Conservation (phyloP, 2,329 filamentous ascomycete species). For the Magnaporthiopsis incrustans region DNA sequence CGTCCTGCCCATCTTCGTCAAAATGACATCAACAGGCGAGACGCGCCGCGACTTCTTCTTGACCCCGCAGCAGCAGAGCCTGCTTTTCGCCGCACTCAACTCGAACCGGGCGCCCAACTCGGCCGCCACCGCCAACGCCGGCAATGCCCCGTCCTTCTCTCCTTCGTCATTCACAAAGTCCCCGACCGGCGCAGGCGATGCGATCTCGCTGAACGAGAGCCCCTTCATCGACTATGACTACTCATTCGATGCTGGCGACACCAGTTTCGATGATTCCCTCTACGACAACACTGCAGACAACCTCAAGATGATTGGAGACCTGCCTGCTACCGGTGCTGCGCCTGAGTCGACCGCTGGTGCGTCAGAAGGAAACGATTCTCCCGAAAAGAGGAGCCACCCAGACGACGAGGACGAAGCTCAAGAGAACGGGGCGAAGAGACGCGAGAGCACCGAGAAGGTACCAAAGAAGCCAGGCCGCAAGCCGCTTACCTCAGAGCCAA, state of each 20-base stretch:
- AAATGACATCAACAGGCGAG: slow-evolving; percentile 44
- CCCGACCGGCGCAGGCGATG: slow-evolving; percentile 35
- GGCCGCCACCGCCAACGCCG: slow-evolving; percentile 20
- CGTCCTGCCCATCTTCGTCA: slow-evolving; percentile 12
- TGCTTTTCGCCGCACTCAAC: slow-evolving; percentile 68
- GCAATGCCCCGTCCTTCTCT: slow-evolving; percentile 31
- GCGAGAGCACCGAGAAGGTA: slow-evolving; percentile 75
- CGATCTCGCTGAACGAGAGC: slow-evolving; percentile 58
- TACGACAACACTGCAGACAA: slow-evolving; percentile 35
- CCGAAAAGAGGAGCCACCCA: slow-evolving; percentile 66
- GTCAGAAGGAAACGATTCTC: slow-evolving; percentile 45
- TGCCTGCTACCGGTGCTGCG: slow-evolving; percentile 46
- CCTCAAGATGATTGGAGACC: slow-evolving; percentile 66
- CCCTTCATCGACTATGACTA: slow-evolving; percentile 79
- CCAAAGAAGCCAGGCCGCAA: slow-evolving; percentile 96
- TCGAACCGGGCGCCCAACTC: slow-evolving; percentile 49
- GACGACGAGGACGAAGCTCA: slow-evolving; percentile 62
- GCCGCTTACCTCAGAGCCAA: slow-evolving; percentile 90
- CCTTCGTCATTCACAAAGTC: slow-evolving; percentile 42
- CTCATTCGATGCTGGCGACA: slow-evolving; percentile 61
- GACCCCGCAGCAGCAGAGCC: slow-evolving; percentile 67
- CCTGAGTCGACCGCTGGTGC: slow-evolving; percentile 46
- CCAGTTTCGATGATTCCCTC: slow-evolving; percentile 67
- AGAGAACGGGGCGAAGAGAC: slow-evolving; percentile 54
- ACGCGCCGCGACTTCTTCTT: slow-evolving; percentile 55